A percentile compares a stretch with the other conserved stretches of the same genome.
phyloP scores from a whole-genome alignment of 768 basidiomycete species.

The Lactifluus subvellereus region DNA sequence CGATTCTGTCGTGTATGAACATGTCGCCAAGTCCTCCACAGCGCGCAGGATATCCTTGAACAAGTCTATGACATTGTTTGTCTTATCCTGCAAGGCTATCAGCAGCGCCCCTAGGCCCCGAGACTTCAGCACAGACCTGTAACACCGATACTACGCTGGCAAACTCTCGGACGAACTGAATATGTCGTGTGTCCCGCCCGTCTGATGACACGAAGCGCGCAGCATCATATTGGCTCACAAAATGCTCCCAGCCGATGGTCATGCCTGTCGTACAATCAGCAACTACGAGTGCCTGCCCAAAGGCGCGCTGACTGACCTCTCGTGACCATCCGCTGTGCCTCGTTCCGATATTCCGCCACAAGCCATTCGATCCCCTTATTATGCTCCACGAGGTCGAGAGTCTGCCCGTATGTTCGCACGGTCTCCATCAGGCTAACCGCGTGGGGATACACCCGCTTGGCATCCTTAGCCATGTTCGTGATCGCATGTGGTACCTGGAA shows the following conservation, averaged over 20 bases:
- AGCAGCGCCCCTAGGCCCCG: neutral
- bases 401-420: conserved; percentile 96
- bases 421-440: conserved; percentile 99
- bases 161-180: conserved; percentile 92
- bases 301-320: conserved; percentile 54
- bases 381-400: conserved; percentile 81
- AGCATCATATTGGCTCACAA: conserved; percentile 90
- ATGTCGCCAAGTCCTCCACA: conserved; percentile 83
- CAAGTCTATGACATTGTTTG: conserved; percentile 87
- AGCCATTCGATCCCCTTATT: conserved; percentile 93
- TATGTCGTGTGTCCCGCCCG: conserved; percentile 79
- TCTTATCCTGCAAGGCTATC: conserved; percentile 64
- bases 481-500: conserved; percentile 94
- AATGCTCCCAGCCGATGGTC: conserved; percentile 94
- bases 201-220: conserved; percentile 73
- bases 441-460: conserved; percentile 96
- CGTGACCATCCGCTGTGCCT: conserved; percentile 87
- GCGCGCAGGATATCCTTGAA: conserved; percentile 80
- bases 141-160: conserved; percentile 88
- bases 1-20: conserved; percentile 76
- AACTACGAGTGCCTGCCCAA: neutral
- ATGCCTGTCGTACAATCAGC: conserved; percentile 54
- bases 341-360: conserved; percentile 90
- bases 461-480: conserved; percentile 96
- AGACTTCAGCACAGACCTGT: conserved; percentile 46